phyloP scores from a whole-genome alignment of 176 grass and related monocot species.

The Bothriochloa decipiens region DNA sequence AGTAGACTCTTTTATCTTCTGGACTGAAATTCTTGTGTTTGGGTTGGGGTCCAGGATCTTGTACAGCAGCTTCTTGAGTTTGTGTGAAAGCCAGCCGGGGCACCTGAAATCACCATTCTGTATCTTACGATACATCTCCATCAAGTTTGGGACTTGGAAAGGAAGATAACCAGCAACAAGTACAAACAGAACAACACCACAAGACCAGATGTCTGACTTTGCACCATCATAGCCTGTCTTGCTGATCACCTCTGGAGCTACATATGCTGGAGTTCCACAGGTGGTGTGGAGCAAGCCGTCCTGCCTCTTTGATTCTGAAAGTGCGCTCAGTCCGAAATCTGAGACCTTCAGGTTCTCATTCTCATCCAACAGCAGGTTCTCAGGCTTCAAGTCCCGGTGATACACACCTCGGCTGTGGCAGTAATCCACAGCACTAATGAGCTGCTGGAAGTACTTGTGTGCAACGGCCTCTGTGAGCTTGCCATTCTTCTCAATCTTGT shows the following conservation, averaged over 20 bases:
- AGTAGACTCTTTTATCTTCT: slow-evolving; percentile 73
- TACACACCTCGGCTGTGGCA: slow-evolving; percentile 79
- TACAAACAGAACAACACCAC: slow-evolving; percentile 81
- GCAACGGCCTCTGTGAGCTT: slow-evolving; percentile 58
- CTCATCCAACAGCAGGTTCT: slow-evolving; percentile 79
- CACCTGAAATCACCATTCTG: slow-evolving; percentile 72
- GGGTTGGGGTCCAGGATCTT: slow-evolving; percentile 87
- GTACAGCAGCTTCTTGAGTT: slow-evolving; percentile 61
- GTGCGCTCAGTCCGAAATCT: slow-evolving; percentile 74
- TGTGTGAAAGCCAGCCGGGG: slow-evolving; percentile 69
- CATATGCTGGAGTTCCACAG: slow-evolving; percentile 90
- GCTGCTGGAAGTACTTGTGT: slow-evolving; percentile 74
- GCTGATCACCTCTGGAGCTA: slow-evolving; percentile 84
- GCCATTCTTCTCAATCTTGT: slow-evolving; percentile 66
- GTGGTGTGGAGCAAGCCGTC: slow-evolving; percentile 81
- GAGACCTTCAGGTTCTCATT: slow-evolving; percentile 78
- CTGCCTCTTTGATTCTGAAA: slow-evolving; percentile 58
- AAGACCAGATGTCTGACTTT: slow-evolving; percentile 82
- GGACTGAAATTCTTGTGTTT: slow-evolving; percentile 62
- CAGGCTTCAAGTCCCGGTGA: slow-evolving; percentile 81
- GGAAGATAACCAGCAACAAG: slow-evolving; percentile 71
- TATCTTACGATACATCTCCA: slow-evolving; percentile 82
- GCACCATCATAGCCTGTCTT: slow-evolving; percentile 73
- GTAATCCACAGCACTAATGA: slow-evolving; percentile 76
- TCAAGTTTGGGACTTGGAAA: slow-evolving; percentile 74